Conservation (phyloP, 306 rosid genomes). For the Dalbergia cultrata region DNA sequence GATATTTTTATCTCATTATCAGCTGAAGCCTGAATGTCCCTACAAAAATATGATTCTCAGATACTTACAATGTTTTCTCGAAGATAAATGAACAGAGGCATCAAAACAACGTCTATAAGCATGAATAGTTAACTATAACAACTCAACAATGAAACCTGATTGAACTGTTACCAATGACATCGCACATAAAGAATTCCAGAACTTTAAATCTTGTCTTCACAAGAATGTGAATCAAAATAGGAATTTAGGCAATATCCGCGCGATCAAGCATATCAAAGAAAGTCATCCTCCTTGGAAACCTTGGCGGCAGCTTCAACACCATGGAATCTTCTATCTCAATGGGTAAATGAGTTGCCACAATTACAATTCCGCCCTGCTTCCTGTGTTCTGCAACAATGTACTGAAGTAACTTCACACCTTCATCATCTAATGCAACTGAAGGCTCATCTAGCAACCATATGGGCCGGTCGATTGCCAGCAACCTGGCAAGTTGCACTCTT, state of each 20-base stretch:
- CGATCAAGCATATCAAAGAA: conserved; percentile 84
- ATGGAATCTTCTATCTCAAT: conserved; percentile 81
- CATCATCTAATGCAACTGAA: conserved; percentile 88
- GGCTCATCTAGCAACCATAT: conserved; percentile 96
- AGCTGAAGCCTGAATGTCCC: conserved; percentile 19
- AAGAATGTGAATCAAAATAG: conserved; percentile 17
- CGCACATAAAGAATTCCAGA: not conserved
- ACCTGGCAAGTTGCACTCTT: conserved; percentile 86
- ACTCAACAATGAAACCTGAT: not conserved
- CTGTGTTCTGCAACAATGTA: conserved; percentile 80
- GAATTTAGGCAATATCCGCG: conserved; percentile 48
- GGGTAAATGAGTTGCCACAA: conserved; percentile 76
- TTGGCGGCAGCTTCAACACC: conserved; percentile 81
- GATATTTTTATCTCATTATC: not conserved
- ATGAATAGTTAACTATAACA: not conserved
- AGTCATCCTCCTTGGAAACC: conserved; percentile 88
- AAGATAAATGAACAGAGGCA: conserved; percentile 26
- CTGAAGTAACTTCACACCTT: conserved; percentile 85
- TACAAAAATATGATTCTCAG: not conserved
- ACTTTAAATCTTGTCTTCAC: conserved; percentile 1
- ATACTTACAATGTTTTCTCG: not conserved
- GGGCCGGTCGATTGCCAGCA: conserved; percentile 86
- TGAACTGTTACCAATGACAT: conserved; percentile 24
- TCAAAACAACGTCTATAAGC: conserved; percentile 5
- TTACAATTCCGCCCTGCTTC: conserved; percentile 83